These are phyloP conservation scores for Cyberlindnera saturnus DNA, from an alignment of 805 yeast species.

Conservation along the genomic window DNA sequence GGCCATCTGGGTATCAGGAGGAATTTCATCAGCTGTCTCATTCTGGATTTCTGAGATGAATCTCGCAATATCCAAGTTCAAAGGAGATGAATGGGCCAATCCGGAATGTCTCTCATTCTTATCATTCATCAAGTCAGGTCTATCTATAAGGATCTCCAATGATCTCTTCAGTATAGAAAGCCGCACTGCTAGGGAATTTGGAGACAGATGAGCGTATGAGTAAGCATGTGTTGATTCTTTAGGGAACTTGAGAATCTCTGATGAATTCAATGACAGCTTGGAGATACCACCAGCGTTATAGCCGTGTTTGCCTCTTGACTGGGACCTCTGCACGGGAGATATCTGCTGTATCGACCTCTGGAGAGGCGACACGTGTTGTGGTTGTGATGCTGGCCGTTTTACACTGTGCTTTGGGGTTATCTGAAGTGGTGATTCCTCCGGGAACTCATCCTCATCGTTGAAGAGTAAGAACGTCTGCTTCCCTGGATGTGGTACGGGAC, in stretches of 20 bases:
- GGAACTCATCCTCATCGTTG: slow-evolving; percentile 18
- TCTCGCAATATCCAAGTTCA: slow-evolving; percentile 22
- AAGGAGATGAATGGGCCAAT: slow-evolving; percentile 4
- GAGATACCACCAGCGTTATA: slow-evolving; percentile 22
- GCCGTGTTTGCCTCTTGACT: slow-evolving; percentile 4
- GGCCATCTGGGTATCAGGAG: slow-evolving; percentile 1
- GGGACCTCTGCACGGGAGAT: slow-evolving; percentile 7
- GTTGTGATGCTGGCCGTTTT: too few relatives aligned
- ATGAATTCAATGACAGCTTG: slow-evolving; percentile 23
- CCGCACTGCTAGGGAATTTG: slow-evolving; percentile 72
- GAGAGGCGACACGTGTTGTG: not conserved
- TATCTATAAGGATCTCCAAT: slow-evolving; percentile 54
- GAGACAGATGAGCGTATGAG: slow-evolving; percentile 77
- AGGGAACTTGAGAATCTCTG: slow-evolving; percentile 57
- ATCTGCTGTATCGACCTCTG: slow-evolving; percentile 3
- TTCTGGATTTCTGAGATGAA: slow-evolving; percentile 20
- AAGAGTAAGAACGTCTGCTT: slow-evolving; percentile 12
- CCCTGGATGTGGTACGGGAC: not conserved
- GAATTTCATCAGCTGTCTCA: slow-evolving; percentile 6
- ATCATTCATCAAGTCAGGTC: slow-evolving; percentile 19
- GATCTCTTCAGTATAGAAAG: slow-evolving; percentile 71
- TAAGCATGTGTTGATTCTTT: slow-evolving; percentile 79
- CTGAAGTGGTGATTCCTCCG: not conserved
- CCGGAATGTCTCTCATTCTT: slow-evolving; percentile 3
- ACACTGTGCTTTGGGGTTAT: too few relatives aligned